Conservation (phyloP, 2,329 filamentous ascomycete genomes). For the Boeremia lycopersici region DNA sequence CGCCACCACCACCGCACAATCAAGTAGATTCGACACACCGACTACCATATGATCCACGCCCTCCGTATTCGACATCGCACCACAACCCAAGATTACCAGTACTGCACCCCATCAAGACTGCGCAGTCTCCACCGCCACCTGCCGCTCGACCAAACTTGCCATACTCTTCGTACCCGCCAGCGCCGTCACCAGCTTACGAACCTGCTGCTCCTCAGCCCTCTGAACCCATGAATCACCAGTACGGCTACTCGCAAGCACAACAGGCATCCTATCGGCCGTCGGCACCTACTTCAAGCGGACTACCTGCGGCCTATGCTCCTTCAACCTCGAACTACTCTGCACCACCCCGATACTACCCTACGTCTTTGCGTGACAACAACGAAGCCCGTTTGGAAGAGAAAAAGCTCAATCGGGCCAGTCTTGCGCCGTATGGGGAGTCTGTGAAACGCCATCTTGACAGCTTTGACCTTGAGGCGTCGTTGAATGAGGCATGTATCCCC, state of each 20-base stretch:
- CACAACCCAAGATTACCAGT: constrained; percentile 45
- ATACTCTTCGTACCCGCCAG: constrained; percentile 42
- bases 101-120: constrained; percentile 45
- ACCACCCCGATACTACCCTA: constrained; percentile 43
- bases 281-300: constrained; percentile 42
- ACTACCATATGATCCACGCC: constrained; percentile 35
- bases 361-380: constrained; percentile 48
- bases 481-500: constrained; percentile 53
- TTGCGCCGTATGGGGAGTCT: constrained; percentile 51
- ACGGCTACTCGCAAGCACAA: constrained; percentile 50
- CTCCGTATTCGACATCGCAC: constrained; percentile 36
- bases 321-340: constrained; percentile 49
- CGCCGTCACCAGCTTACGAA: constrained; percentile 45
- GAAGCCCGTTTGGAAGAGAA: constrained; percentile 45
- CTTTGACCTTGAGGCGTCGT: constrained; percentile 63
- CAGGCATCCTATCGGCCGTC: constrained; percentile 51
- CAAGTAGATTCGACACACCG: constrained; percentile 39
- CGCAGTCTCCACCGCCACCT: constrained; percentile 41
- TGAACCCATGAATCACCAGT: constrained; percentile 48
- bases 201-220: constrained; percentile 42
- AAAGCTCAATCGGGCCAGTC: constrained; percentile 42
- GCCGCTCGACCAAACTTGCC: constrained; percentile 30
- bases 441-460: constrained; percentile 69
- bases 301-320: constrained; percentile 50
- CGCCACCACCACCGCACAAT: constrained; percentile 35